phyloP scores from a whole-genome alignment of 148 eudicot species.

The Diospyros kaki region DNA sequence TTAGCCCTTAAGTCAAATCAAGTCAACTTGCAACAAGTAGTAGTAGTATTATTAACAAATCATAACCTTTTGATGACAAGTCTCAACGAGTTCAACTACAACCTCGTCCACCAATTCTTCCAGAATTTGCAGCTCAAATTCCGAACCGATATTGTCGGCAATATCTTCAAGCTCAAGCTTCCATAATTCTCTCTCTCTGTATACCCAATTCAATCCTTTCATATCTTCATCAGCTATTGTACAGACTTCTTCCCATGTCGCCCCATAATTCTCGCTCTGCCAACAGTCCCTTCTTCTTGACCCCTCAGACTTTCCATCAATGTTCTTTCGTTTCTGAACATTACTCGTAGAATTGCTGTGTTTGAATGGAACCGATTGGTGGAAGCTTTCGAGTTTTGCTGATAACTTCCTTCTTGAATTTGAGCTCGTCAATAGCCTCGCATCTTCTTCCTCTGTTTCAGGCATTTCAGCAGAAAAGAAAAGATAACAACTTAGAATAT shows the following conservation, averaged over 20 bases:
- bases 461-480: background rate
- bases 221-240: constrained; percentile 46
- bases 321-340: constrained; percentile 9
- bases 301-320: constrained; percentile 19
- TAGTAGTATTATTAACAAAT: background rate
- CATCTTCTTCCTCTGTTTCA: constrained; percentile 39
- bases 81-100: constrained; percentile 37
- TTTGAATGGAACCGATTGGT: constrained; percentile 11
- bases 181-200: constrained; percentile 28
- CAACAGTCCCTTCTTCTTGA: constrained; percentile 17
- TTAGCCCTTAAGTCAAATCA: too few species aligned
- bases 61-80: background rate
- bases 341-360: constrained; percentile 5
- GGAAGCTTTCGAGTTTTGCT: constrained; percentile 21
- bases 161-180: constrained; percentile 31
- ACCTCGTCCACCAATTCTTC: constrained; percentile 51
- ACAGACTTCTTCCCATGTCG: constrained; percentile 39
- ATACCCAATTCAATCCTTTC: constrained; percentile 37
- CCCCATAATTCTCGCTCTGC: constrained; percentile 20
- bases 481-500: background rate
- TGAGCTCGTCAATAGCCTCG: constrained; percentile 23
- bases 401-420: constrained; percentile 34
- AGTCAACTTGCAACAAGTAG: too few species aligned
- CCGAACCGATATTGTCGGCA: constrained; percentile 10
- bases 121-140: constrained; percentile 39